These are phyloP conservation scores for Chlamydomonas urium DNA, from an alignment of 139 green algal genomes.

Conservation along the genomic window DNA sequence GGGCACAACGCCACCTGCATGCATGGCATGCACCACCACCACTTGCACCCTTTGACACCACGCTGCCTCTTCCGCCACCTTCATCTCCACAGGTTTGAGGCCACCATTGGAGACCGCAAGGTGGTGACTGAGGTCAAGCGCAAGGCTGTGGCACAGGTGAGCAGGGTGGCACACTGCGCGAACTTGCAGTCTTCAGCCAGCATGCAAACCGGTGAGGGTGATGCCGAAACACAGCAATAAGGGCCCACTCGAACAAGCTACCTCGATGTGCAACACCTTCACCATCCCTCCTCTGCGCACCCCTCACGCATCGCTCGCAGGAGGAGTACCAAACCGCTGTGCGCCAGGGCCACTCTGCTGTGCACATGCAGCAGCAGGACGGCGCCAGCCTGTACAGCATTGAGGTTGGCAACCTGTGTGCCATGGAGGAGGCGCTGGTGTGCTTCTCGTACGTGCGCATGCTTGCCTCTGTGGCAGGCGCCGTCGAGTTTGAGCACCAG, in stretches of 20 bases:
- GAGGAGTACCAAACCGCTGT: conserved; percentile 20
- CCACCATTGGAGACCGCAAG: conserved; percentile 10
- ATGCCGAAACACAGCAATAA: neutral
- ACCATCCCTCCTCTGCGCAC: neutral
- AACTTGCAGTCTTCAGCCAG: neutral
- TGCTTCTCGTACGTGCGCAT: conserved; percentile 30
- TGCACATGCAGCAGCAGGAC: conserved; percentile 19
- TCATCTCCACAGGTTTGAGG: conserved; percentile 3
- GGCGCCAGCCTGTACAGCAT: conserved; percentile 22
- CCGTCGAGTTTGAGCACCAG: conserved; percentile 36
- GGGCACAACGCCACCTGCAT: neutral
- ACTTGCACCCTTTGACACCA: neutral
- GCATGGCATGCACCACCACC: neutral
- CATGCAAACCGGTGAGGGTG: neutral
- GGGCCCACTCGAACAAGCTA: neutral
- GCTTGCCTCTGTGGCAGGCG: conserved; percentile 21
- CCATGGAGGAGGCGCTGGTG: conserved; percentile 20
- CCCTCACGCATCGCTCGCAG: neutral
- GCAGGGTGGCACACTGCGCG: neutral
- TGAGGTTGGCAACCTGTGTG: conserved; percentile 35
- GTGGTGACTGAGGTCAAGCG: conserved; percentile 17
- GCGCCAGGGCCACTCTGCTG: conserved; percentile 30
- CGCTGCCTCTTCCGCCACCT: too few relatives aligned
- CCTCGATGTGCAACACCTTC: neutral
- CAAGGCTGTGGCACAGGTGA: conserved; percentile 4